Evolutionary conservation across 345 rosid species (phyloP).

Genomic region (Pistacia integerrima): DNA sequence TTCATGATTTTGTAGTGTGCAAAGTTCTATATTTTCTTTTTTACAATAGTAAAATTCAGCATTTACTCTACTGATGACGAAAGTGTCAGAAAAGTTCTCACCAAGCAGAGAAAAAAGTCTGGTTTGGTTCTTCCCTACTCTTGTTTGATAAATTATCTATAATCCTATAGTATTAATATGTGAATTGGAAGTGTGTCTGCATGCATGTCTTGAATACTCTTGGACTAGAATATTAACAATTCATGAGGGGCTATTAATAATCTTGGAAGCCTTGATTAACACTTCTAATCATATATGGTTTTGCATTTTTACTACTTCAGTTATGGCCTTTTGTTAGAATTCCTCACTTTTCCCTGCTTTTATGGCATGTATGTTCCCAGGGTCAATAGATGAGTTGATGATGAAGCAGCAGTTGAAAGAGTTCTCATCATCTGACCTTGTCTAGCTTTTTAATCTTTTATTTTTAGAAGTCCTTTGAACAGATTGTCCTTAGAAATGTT

Average conservation of each 20-base stretch:
- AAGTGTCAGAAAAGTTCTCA: neutral
- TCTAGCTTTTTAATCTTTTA: neutral
- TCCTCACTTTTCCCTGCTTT: neutral
- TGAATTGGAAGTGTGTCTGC: neutral
- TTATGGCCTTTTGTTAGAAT: neutral
- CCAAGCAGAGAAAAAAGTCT: neutral
- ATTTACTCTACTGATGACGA: neutral
- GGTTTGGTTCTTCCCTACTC: neutral
- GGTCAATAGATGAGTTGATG: neutral
- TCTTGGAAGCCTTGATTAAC: neutral
- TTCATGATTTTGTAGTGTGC: neutral
- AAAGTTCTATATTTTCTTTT: neutral
- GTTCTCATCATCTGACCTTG: neutral
- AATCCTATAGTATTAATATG: neutral
- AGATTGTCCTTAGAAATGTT: neutral
- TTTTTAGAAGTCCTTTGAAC: neutral
- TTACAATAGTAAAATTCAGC: neutral
- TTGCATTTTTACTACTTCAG: neutral
- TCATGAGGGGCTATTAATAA: neutral
- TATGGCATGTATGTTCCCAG: neutral
- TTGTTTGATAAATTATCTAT: neutral
- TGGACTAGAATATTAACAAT: neutral
- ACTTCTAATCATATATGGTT: neutral
- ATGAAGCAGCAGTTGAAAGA: neutral
- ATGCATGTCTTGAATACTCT: neutral